Evolutionary conservation across 2,329 filamentous ascomycete genomes (phyloP).

Genomic region (Fusarium sp.): DNA sequence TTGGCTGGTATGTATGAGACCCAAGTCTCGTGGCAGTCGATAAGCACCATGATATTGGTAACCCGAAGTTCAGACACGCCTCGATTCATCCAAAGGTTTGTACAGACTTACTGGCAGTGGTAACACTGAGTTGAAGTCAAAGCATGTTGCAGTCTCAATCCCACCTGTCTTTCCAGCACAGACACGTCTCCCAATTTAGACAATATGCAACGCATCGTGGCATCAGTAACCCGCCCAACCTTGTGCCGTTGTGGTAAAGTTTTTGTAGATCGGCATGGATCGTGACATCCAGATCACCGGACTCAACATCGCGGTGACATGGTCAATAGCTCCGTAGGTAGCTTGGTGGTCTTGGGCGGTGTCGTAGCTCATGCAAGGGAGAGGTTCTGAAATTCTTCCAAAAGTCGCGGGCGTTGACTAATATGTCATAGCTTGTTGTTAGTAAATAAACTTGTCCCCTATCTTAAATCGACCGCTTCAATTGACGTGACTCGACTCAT

Average conservation of each 20-base stretch:
- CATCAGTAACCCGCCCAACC: slow-evolving; percentile 8
- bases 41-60: slow-evolving; percentile 1
- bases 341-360: slow-evolving; percentile 13
- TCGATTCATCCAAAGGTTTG: background rate
- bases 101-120: background rate
- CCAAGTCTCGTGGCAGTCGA: slow-evolving; percentile 4
- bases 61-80: background rate
- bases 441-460: slow-evolving; percentile 25
- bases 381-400: slow-evolving; percentile 1
- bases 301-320: slow-evolving; percentile 6
- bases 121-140: slow-evolving; percentile 4
- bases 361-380: slow-evolving; percentile 32
- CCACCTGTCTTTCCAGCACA: slow-evolving; percentile 1
- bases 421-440: slow-evolving; percentile 24
- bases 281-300: slow-evolving; percentile 12
- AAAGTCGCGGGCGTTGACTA: slow-evolving; percentile 9
- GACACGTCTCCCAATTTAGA: slow-evolving; percentile 13
- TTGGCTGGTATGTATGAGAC: slow-evolving; percentile 1
- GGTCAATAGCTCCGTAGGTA: slow-evolving; percentile 1
- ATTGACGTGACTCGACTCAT: background rate
- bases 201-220: slow-evolving; percentile 9
- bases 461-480: slow-evolving; percentile 12
- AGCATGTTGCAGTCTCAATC: slow-evolving; percentile 2
- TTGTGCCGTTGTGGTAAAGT: background rate
- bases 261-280: slow-evolving; percentile 24